Evolutionary conservation across 73 alveolate species (phyloP), one percentile per base, ranked within the genome.

Genomic region (Paramecium pentaurelia): DNA sequence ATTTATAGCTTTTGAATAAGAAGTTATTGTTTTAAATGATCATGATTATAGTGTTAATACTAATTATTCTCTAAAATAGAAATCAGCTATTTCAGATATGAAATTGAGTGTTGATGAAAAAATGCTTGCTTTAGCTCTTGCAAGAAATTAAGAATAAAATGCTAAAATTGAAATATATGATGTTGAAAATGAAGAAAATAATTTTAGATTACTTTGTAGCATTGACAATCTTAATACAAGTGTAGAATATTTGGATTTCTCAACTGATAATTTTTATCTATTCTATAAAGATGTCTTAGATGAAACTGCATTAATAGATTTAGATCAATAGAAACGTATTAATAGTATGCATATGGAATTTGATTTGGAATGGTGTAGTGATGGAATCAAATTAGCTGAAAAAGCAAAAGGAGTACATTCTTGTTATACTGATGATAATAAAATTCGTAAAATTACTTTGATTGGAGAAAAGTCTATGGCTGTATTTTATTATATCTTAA

Each of bases 321-420:
- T 96, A 51, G 95, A 87, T 51, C 58, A 93, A 54, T 92, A 86
- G 86, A 86, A 95, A 36, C 60, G 93, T 0, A 92, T 94, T 18
- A 77, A 94, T 71, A 93, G 95, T 27, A 93, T 95, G 75, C 94
- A 95, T 44, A 86, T 96, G 20, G 97, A 96, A 58, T 97, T 97
- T 92, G 98, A 97, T 54, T 77, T 97, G 70, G 99, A 97, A 93
- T 97, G 99, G 99, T 95, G 97, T 90, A 98, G 99, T 73, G 98
- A 97, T 92, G 99, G 99, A 28, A 95, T 97, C 38, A 95, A 96
- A 95, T 89, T 92, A 77, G 94, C 97, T 16, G 94, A 98, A 10
- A 95, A 93, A 30, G 92, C 97, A n/a, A 96, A 97, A 77, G 98
- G 98, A 59, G 97, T 97, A 37, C 99, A 97, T 83, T 92, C 94